Evolutionary conservation across 208 protist genomes (phyloP).

Genomic region (Acanthamoeba divionensis): DNA sequence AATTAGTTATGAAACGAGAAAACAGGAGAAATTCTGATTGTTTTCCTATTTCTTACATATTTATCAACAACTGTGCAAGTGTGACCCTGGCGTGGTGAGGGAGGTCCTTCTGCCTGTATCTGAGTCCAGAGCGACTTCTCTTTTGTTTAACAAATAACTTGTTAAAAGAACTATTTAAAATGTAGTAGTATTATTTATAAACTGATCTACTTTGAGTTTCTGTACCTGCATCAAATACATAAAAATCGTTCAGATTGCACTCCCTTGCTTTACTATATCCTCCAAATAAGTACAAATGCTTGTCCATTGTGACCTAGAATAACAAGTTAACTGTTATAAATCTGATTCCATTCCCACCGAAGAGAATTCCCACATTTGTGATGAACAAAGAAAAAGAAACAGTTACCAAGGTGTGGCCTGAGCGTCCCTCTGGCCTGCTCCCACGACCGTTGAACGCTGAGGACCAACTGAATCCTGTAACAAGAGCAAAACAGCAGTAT

Average conservation of each 20-base stretch:
- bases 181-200: no score
- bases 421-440: background rate
- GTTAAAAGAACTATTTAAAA: no score
- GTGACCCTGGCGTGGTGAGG: slow-evolving; percentile 23
- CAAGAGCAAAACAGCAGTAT: background rate
- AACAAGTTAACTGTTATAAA: background rate
- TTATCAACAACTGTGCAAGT: slow-evolving; percentile 35
- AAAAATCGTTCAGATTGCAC: background rate
- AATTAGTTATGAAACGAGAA: no score
- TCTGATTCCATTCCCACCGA: background rate
- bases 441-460: background rate
- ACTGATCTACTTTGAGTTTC: background rate
- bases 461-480: slow-evolving; percentile 38
- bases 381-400: no score
- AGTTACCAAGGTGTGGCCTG: background rate
- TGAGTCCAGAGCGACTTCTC: background rate
- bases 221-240: background rate
- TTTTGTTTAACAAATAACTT: background rate
- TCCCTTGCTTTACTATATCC: slow-evolving; percentile 6
- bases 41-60: no score
- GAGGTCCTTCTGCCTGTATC: background rate
- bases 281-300: background rate
- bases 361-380: no score
- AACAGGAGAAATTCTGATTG: no score
- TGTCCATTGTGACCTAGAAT: background rate